Conservation (phyloP, 2,329 filamentous ascomycete genomes). For the Chrysoporthe deuterocubensis region DNA sequence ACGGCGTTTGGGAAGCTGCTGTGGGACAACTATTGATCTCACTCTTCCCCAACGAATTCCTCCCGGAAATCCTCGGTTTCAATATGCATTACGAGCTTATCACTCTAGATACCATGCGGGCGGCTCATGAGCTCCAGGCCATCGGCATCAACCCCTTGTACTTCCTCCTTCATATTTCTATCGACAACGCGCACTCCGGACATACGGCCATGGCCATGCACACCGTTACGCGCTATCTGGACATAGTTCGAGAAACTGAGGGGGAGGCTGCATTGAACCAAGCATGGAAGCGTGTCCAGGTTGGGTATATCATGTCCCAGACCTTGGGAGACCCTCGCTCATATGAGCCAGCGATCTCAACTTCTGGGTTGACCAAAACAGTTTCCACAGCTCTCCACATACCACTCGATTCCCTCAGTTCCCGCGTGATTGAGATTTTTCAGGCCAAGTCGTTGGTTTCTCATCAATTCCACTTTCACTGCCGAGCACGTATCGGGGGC, state of each 20-base stretch:
- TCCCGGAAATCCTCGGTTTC: conserved; percentile 56
- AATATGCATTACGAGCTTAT: conserved; percentile 53
- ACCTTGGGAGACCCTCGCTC: not conserved
- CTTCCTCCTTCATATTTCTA: conserved; percentile 54
- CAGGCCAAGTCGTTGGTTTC: conserved; percentile 30
- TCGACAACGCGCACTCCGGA: conserved; percentile 53
- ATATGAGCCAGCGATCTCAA: not conserved
- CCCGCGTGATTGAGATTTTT: conserved; percentile 6
- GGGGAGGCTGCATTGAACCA: conserved; percentile 37
- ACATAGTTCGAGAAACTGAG: conserved; percentile 31
- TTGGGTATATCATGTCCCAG: conserved; percentile 41
- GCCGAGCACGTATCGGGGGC: conserved; percentile 43
- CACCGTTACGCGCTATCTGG: conserved; percentile 44
- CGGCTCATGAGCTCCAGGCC: conserved; percentile 48
- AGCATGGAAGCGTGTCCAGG: conserved; percentile 48
- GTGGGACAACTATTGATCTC: conserved; percentile 35
- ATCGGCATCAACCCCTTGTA: conserved; percentile 49
- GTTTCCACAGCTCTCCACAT: not conserved
- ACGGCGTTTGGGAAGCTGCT: conserved; percentile 33
- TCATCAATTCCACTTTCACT: conserved; percentile 45
- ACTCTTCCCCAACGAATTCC: conserved; percentile 51
- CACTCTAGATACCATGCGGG: conserved; percentile 44
- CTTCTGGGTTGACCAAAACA: not conserved
- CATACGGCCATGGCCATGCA: conserved; percentile 52
- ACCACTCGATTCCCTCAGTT: not conserved